These are phyloP conservation scores for Leishmania martiniquensis DNA, from an alignment of 208 protist species.

Conservation along the genomic window DNA sequence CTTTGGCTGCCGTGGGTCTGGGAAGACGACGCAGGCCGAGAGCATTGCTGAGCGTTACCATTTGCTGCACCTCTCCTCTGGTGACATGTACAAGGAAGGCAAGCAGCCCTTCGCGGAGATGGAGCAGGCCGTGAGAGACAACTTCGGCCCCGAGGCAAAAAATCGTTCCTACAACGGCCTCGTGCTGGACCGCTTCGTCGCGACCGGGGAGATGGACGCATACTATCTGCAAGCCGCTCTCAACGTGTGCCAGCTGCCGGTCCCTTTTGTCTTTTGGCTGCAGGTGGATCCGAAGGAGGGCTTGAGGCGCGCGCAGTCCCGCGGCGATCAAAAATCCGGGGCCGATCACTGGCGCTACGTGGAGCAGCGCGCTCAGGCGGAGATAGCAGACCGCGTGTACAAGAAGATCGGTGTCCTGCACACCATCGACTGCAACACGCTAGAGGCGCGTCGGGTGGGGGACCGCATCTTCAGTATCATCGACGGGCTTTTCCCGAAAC, in stretches of 20 bases:
- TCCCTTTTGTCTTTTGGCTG: conserved; percentile 82
- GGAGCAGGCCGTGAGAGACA: conserved; percentile 46
- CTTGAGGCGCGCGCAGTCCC: conserved; percentile 57
- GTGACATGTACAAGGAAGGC: conserved; percentile 59
- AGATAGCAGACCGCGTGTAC: conserved; percentile 66
- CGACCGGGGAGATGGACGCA: conserved; percentile 73
- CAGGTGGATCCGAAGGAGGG: conserved; percentile 65
- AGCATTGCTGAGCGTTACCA: conserved; percentile 68
- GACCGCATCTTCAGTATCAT: conserved; percentile 53
- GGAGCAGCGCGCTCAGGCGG: conserved; percentile 73
- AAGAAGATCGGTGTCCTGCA: conserved; percentile 55
- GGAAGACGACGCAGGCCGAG: conserved; percentile 77
- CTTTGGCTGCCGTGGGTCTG: conserved; percentile 78
- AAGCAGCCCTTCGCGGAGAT: conserved; percentile 85
- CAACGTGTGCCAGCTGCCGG: conserved; percentile 49
- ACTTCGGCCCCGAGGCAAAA: conserved; percentile 60
- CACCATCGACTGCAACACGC: conserved; percentile 48
- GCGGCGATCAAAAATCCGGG: conserved; percentile 53
- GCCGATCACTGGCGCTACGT: conserved; percentile 59
- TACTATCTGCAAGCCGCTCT: conserved; percentile 84
- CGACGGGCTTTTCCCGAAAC: conserved; percentile 44
- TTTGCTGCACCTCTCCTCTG: conserved; percentile 75
- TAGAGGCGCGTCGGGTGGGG: conserved; percentile 44
- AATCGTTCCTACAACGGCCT: conserved; percentile 68
- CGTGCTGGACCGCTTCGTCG: conserved; percentile 88